Evolutionary conservation across 345 rosid genomes (phyloP).

Genomic region (Ailanthus altissimus): DNA sequence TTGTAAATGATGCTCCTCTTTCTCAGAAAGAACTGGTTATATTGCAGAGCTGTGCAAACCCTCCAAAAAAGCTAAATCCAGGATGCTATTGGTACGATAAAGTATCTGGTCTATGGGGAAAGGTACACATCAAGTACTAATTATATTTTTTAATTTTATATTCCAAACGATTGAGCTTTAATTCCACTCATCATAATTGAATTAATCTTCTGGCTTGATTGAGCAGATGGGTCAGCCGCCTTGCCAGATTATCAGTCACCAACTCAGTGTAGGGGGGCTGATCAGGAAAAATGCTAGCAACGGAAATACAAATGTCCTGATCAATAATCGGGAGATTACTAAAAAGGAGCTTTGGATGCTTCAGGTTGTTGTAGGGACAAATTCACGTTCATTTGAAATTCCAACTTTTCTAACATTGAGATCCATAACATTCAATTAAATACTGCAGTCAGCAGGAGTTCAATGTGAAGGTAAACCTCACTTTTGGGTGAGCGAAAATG

Average conservation of each 20-base stretch:
- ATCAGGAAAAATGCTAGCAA: conserved; percentile 58
- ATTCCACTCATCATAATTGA: conserved; percentile 14
- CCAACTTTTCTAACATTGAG: background rate
- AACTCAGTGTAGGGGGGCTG: conserved; percentile 52
- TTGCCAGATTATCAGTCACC: conserved; percentile 65
- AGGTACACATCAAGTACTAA: conserved; percentile 48
- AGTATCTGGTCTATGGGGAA: conserved; percentile 87
- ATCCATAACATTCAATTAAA: conserved; percentile 21
- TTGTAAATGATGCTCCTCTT: conserved; percentile 58
- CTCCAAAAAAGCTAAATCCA: conserved; percentile 73
- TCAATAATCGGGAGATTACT: conserved; percentile 75
- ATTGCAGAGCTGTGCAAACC: conserved; percentile 63
- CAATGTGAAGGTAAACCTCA: conserved; percentile 70
- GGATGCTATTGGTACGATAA: conserved; percentile 90
- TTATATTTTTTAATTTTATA: conserved; percentile 5
- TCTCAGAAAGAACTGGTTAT: conserved; percentile 42
- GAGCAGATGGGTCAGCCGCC: conserved; percentile 80
- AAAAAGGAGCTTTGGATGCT: conserved; percentile 61
- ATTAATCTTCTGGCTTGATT: conserved; percentile 24
- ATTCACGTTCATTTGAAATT: conserved; percentile 16
- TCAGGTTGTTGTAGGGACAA: conserved; percentile 45
- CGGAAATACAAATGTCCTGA: conserved; percentile 58
- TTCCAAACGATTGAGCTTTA: background rate
- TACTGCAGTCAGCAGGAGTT: conserved; percentile 56
- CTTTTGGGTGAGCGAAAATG: conserved; percentile 69